Base-by-base conservation (phyloP, 2,329 filamentous ascomycete species). In the Neonectria ditissima region DNA sequence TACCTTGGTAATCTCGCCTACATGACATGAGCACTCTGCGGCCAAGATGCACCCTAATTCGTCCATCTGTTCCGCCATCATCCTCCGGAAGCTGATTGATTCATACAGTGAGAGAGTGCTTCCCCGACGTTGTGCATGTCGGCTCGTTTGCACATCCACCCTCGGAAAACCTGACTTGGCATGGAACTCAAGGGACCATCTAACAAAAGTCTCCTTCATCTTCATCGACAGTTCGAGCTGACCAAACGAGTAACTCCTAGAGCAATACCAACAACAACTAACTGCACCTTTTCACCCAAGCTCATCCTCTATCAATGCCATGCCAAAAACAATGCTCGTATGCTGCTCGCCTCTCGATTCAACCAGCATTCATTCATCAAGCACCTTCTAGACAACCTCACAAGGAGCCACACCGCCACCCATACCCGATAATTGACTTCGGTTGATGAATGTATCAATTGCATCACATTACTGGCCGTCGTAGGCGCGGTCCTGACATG, bases 381-480 rank as follows among this genome's bases (percentile, higher is more conserved):
- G 30, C 50, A 13, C 28, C 39, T 37, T 54, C 26, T 26, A 26
- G 6, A 26, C 24, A 26, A 4, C 24, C 47, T 30, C 41, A 54
- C 54, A 22, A 50, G 13, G 39, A 30, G 45, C 24, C 41, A 14
- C 37, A 24, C 50, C 37, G 18, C 53, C 44, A 47, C 32, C 37
- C 48, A 16, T 45, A 26, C 20, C 51, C 30, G 45, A 51, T 34
- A 45, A 47, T 44, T 3, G 28, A 20, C 3, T 6, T n/a, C n/a
- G n/a, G n/a, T n/a, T n/a, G 43, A 28, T n/a, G 43, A 60, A 62
- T 44, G 39, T n/a, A 50, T 63, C 55, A 57, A 57, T 47, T 52
- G 54, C 55, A 58, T 66, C 56, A 45, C 61, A 64, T 66, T 64
- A 66, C 51, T 64, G 56, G 43, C 63, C 58, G 50, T 55, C 34